These are phyloP conservation scores for Penicillium odoratum DNA, from an alignment of 495 filamentous ascomycete species.

Conservation along the genomic window DNA sequence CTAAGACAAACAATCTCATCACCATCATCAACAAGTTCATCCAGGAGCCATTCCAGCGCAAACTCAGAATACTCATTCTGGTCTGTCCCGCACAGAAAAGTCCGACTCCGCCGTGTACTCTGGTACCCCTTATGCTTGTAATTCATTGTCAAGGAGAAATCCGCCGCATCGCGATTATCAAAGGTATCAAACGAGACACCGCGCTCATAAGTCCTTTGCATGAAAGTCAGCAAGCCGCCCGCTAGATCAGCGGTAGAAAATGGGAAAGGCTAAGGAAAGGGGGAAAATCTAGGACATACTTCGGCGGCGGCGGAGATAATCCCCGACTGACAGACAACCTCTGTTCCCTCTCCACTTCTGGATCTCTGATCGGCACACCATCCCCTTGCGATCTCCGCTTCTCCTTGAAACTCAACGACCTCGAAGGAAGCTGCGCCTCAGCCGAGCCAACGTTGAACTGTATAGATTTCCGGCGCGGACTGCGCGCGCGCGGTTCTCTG, in stretches of 20 bases:
- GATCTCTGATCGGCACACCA: conserved; percentile 15
- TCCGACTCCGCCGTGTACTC: conserved; percentile 77
- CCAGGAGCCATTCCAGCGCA: conserved; percentile 90
- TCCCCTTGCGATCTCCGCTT: conserved; percentile 29
- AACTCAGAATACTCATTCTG: conserved; percentile 95
- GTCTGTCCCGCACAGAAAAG: conserved; percentile 92
- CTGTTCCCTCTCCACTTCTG: conserved; percentile 33
- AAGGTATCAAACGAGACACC: conserved; percentile 94
- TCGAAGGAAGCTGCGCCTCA: conserved; percentile 33
- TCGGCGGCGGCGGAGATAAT: conserved; percentile 41
- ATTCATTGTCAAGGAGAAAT: conserved; percentile 82
- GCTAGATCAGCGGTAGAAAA: too few relatives aligned
- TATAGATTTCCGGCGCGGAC: conserved; percentile 41
- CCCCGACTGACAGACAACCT: conserved; percentile 26
- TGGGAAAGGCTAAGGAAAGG: background rate
- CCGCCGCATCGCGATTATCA: conserved; percentile 75
- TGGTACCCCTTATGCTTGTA: conserved; percentile 89
- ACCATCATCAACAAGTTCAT: conserved; percentile 93
- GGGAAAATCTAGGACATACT: conserved; percentile 24
- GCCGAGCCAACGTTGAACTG: conserved; percentile 41
- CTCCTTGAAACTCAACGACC: conserved; percentile 31
- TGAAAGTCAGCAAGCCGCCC: conserved; percentile 11
- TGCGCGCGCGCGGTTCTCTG: conserved; percentile 14
- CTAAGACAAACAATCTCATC: conserved; percentile 94
- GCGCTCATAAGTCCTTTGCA: conserved; percentile 45